phyloP scores from a whole-genome alignment of 169 alveolate species.

The Cryptosporidium muris region DNA sequence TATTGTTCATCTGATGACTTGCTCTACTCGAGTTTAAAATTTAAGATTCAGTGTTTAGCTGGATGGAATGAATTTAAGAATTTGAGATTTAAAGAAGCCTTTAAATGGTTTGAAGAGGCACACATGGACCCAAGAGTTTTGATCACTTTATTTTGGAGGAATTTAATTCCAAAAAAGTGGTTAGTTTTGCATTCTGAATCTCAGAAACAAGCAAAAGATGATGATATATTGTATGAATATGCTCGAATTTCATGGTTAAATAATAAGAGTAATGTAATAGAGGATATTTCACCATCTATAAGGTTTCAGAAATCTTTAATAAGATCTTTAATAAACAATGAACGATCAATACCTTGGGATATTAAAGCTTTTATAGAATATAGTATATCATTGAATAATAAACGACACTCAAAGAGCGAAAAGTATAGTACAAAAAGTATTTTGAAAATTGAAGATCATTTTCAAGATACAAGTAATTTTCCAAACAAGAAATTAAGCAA shows the following conservation, averaged over 20 bases:
- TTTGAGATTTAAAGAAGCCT: constrained; percentile 38
- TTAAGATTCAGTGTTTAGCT: constrained; percentile 38
- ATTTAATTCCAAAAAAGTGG: constrained; percentile 37
- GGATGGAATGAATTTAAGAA: constrained; percentile 66
- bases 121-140: constrained; percentile 66
- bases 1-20: constrained; percentile 43
- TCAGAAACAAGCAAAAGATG: background rate
- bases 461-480: too few species aligned
- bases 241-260: constrained; percentile 56
- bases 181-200: background rate
- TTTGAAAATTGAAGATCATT: too few species aligned
- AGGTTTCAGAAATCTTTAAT: constrained; percentile 32
- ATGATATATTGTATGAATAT: constrained; percentile 27
- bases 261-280: constrained; percentile 21
- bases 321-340: constrained; percentile 11
- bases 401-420: background rate
- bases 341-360: background rate
- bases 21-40: constrained; percentile 19
- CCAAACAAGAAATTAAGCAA: too few species aligned
- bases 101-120: constrained; percentile 52
- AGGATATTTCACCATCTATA: constrained; percentile 51
- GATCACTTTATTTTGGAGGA: constrained; percentile 42
- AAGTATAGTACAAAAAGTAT: too few species aligned
- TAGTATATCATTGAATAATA: constrained; percentile 1
- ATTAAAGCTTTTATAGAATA: constrained; percentile 26